Conservation (phyloP, 441 rosid genomes). For the Jatropha multifida region DNA sequence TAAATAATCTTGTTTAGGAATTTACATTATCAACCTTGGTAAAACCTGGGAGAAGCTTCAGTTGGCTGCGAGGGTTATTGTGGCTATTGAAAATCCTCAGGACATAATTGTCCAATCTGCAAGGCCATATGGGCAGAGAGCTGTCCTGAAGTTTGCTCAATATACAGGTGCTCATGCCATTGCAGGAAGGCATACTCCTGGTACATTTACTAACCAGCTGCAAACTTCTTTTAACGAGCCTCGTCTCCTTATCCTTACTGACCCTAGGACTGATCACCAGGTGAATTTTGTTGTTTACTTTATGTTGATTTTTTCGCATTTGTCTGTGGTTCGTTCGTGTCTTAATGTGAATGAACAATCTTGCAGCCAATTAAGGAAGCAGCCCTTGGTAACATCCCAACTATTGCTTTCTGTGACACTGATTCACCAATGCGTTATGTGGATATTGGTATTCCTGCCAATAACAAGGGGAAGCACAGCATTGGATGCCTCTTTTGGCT, state of each 20-base stretch:
- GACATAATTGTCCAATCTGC: constrained; percentile 93
- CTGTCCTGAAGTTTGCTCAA: constrained; percentile 85
- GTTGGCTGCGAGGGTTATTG: constrained; percentile 89
- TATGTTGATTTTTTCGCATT: not conserved
- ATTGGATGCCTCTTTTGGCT: constrained; percentile 96
- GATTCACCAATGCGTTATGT: constrained; percentile 90
- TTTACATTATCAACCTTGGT: constrained; percentile 85
- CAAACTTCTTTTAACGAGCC: constrained; percentile 91
- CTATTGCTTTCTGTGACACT: constrained; percentile 90
- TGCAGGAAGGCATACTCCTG: constrained; percentile 98
- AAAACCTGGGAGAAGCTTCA: constrained; percentile 93
- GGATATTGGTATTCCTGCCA: constrained; percentile 92
- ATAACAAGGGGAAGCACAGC: constrained; percentile 96
- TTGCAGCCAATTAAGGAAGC: constrained; percentile 94
- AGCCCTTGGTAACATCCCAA: constrained; percentile 92
- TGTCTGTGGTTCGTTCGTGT: not conserved
- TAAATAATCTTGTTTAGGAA: constrained; percentile 38
- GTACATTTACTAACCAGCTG: constrained; percentile 91
- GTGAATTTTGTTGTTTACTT: constrained; percentile 26
- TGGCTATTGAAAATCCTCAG: constrained; percentile 80
- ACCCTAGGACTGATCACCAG: constrained; percentile 94
- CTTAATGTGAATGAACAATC: not conserved
- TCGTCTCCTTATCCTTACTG: constrained; percentile 81
- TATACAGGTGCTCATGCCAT: constrained; percentile 90
- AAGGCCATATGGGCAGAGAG: constrained; percentile 92